Evolutionary conservation across 2,329 filamentous ascomycete genomes (phyloP), one percentile per base, ranked within the genome.

Genomic region (Fusarium protoensiforme): DNA sequence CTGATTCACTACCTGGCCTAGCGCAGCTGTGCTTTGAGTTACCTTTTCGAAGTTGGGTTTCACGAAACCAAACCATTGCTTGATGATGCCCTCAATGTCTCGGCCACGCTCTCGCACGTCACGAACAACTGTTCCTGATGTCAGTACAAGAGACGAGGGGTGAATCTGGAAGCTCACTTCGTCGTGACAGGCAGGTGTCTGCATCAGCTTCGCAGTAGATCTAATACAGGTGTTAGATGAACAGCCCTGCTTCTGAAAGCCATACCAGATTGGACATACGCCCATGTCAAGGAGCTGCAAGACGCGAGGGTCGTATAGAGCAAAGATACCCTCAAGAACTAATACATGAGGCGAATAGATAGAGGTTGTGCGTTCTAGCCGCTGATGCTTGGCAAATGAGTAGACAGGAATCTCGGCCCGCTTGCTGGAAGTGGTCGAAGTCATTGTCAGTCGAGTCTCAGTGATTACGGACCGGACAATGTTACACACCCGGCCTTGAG

Each of bases 341-440:
- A 99, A 87, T 27, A 99, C 96, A 82, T 98, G 96, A 1, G 96
- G 96, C 6, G 96, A 98, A 81, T 99, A 99, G 69, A 99, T 94
- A 1, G 93, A 92, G 0, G 93, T 97, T 0, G 95, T 97, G 74
- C 93, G 87, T 13, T 92, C 87, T 56, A 95, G 82, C 56, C 96
- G 91, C 71, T 94, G 91, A 83, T 99, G 96, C 80, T 98, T 93
- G 75, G 94, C 90, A 82, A 99, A 99, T 0, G 96, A 99, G 81
- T 99, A 99, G 13, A 97, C 87, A 0, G 96, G 96, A 64, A 99
- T 94, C 76, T 98, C 94, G 62, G 95, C 93, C 79, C 94, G 92
- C 82, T 94, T 94, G 67, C 94, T 96, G 75, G 29, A 27, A 62
- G 39, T 48, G 68, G 60, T 38, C 13, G 43, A 64, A 22, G 43